Evolutionary conservation across 202 grass and related monocot species (phyloP).

Genomic region (Setaria italica): DNA sequence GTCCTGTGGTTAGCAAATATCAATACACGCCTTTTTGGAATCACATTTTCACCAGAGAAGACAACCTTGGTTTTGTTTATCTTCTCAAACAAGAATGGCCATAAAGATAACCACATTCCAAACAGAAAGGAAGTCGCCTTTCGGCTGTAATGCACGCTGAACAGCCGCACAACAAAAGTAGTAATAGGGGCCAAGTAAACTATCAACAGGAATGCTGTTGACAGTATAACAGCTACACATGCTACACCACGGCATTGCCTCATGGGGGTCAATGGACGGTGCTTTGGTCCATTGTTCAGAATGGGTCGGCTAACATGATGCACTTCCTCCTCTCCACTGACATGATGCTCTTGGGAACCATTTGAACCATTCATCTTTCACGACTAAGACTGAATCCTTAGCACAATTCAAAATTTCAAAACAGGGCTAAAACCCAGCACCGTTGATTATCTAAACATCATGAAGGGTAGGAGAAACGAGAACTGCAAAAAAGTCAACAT

Average conservation of each 20-base stretch:
- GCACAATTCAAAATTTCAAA: constrained; percentile 30
- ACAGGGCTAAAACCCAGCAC: constrained; percentile 25
- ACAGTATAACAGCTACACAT: constrained; percentile 72
- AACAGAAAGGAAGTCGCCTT: constrained; percentile 77
- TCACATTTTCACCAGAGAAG: constrained; percentile 86
- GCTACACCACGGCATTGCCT: constrained; percentile 73
- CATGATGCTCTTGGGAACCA: constrained; percentile 39
- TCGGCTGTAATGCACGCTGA: constrained; percentile 77
- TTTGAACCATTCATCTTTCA: constrained; percentile 65
- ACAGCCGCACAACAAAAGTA: constrained; percentile 67
- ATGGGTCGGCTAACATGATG: constrained; percentile 26
- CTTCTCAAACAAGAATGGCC: constrained; percentile 96
- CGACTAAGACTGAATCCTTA: constrained; percentile 32
- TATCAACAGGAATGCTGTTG: constrained; percentile 83
- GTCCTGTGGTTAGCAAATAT: constrained; percentile 98
- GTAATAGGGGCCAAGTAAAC: constrained; percentile 72
- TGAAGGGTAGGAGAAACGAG: constrained; percentile 25
- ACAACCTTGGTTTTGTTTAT: constrained; percentile 92
- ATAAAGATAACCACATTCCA: constrained; percentile 84
- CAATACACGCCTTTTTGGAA: constrained; percentile 66
- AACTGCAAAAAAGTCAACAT: constrained; percentile 49
- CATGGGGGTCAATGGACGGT: constrained; percentile 70
- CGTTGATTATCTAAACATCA: constrained; percentile 48
- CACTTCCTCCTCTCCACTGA: constrained; percentile 51
- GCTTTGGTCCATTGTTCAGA: constrained; percentile 66